Base-by-base conservation (phyloP, 1,284 basidiomycete species). In the Austroboletus niveus region DNA sequence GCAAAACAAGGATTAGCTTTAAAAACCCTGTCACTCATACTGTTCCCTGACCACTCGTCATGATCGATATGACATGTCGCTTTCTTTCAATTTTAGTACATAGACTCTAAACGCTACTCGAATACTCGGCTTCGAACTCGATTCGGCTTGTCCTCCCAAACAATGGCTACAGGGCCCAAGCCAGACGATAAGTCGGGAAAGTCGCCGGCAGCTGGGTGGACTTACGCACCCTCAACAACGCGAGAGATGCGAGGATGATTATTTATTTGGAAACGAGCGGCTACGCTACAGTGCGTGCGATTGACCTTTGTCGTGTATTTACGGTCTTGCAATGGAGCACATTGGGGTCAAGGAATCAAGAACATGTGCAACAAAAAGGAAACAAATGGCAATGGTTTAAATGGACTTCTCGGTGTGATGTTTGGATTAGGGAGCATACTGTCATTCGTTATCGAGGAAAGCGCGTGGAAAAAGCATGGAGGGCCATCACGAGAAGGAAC, bases 291-390 rank as follows among this genome's bases (percentile, higher is more conserved):
- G 14, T 46, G 42, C 30, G n/a, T 43, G 60, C 54, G 46, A 30
- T 49, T 40, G 53, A 59, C 42, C 58, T 38, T 17, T 56, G 54
- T 55, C 36, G 40, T 42, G 45, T 42, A 60, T 24, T n/a, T 47
- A 39, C 8, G 36, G 15, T 17, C 48, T 45, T 32, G 51, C 38
- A 48, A 46, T 20, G 36, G 43, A n/a, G 17, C 9, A 9, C 10
- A 31, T 32, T 45, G 42, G n/a, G 31, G 14, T 24, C 29, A 47
- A 31, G 34, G 32, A 45, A 7, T 29, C 24, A 22, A 39, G 9
- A 29, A 44, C 12, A 34, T 14, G 29, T 44, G 29, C 9, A 43
- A 63, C 42, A 45, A 27, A 45, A 42, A 42, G 27, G 8, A 10
- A 11, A 20, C 3, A 38, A 38, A 38, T 38, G 36, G 36, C 12